Percentiles rank a stretch among this genome's conserved stretches.
phyloP scores from a whole-genome alignment of 2,329 filamentous ascomycete genomes.

The Westerdykella ornata region DNA sequence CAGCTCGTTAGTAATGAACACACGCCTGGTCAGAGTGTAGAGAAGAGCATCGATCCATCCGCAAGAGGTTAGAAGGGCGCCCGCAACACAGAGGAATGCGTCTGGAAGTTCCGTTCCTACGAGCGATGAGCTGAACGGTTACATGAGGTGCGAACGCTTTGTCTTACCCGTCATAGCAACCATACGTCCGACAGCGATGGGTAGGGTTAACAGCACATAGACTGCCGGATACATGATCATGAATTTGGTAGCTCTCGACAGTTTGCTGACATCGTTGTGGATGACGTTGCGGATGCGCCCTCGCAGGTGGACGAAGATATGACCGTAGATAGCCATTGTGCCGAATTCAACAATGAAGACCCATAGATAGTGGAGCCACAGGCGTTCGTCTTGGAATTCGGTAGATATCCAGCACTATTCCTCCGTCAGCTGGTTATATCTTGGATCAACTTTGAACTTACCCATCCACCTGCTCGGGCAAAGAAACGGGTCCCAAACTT shows the following conservation, averaged over 20 bases:
- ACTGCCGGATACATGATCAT: constrained; percentile 61
- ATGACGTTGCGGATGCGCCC: constrained; percentile 38
- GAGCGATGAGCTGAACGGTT: background rate
- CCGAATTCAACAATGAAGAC: constrained; percentile 50
- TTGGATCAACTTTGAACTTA: constrained; percentile 20
- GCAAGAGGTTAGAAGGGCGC: constrained; percentile 49
- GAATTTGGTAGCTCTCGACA: constrained; percentile 46
- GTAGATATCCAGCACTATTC: constrained; percentile 47
- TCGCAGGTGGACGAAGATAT: constrained; percentile 46
- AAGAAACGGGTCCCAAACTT: constrained; percentile 41
- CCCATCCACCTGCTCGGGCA: constrained; percentile 47
- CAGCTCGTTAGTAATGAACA: constrained; percentile 32
- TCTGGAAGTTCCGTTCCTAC: constrained; percentile 41
- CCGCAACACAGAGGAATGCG: constrained; percentile 54
- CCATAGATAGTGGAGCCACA: constrained; percentile 50
- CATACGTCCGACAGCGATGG: constrained; percentile 48
- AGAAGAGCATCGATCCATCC: constrained; percentile 42
- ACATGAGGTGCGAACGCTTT: background rate
- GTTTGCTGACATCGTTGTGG: constrained; percentile 29
- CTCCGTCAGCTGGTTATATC: constrained; percentile 7
- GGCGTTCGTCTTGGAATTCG: constrained; percentile 40
- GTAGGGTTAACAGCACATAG: constrained; percentile 60
- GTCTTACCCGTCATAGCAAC: constrained; percentile 25
- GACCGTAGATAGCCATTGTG: constrained; percentile 44
- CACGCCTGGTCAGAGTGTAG: constrained; percentile 39